Conservation (phyloP, 2,329 filamentous ascomycete genomes). For the Aspergillus caelatus region DNA sequence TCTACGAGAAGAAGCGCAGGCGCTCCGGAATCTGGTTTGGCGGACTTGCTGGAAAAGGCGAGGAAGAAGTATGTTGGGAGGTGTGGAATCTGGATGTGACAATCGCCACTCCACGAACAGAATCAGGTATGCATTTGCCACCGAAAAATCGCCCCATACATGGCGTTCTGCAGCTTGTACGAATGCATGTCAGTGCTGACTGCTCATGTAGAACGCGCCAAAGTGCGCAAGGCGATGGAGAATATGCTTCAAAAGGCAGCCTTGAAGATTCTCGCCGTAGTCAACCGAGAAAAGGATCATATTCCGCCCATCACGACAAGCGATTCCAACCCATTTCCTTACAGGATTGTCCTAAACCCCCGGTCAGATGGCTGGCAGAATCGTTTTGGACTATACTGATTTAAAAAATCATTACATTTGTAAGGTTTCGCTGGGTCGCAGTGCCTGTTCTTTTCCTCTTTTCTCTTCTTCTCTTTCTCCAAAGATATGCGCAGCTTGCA, state of each 20-base stretch:
- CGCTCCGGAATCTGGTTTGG: constrained; percentile 74
- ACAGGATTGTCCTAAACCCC: constrained; percentile 86
- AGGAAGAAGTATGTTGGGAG: constrained; percentile 97
- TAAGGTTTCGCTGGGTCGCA: neutral
- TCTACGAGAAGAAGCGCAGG: constrained; percentile 87
- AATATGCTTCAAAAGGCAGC: constrained; percentile 83
- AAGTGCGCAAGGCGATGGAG: constrained; percentile 89
- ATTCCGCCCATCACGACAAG: constrained; percentile 95
- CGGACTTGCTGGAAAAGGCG: constrained; percentile 60
- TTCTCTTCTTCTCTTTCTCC: neutral
- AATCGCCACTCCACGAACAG: constrained; percentile 85
- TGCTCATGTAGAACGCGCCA: constrained; percentile 68
- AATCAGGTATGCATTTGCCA: constrained; percentile 66
- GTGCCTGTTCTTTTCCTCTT: neutral
- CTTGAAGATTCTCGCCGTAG: constrained; percentile 85
- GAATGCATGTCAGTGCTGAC: neutral
- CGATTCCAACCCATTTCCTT: constrained; percentile 91
- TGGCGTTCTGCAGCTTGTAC: neutral
- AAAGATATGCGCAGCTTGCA: neutral
- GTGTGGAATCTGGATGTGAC: constrained; percentile 92
- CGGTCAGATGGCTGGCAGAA: constrained; percentile 78
- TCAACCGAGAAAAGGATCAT: constrained; percentile 88
- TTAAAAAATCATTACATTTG: neutral
- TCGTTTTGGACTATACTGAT: constrained; percentile 73
- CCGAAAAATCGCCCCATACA: neutral